Percentiles rank a stretch among this genome's conserved stretches.
Evolutionary conservation across 2,329 filamentous ascomycete species (phyloP).

Genomic region (Chalaropsis thielavioides): DNA sequence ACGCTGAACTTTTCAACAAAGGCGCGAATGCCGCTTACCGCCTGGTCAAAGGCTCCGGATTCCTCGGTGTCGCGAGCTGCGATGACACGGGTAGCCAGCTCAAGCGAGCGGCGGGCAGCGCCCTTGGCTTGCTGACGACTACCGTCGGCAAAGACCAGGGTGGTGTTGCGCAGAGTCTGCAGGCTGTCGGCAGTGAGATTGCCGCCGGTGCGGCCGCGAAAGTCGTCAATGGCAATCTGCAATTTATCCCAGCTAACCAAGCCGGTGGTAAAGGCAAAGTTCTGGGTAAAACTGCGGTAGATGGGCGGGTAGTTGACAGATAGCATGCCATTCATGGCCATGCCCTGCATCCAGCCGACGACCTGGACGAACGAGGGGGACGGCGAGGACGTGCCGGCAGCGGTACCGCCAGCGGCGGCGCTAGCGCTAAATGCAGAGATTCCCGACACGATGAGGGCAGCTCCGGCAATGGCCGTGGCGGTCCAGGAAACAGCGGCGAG

Average conservation of each 20-base stretch:
- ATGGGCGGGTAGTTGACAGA: slow-evolving; percentile 76
- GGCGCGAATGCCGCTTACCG: slow-evolving; percentile 62
- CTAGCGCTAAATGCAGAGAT: slow-evolving; percentile 51
- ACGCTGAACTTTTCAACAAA: slow-evolving; percentile 75
- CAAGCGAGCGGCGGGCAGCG: slow-evolving; percentile 32
- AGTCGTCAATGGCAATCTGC: slow-evolving; percentile 70
- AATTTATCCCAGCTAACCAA: slow-evolving; percentile 70
- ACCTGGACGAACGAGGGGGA: slow-evolving; percentile 80
- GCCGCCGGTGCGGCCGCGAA: slow-evolving; percentile 67
- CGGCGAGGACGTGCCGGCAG: slow-evolving; percentile 36
- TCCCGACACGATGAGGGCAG: slow-evolving; percentile 60
- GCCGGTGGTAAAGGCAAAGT: slow-evolving; percentile 84
- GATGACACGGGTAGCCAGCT: slow-evolving; percentile 21
- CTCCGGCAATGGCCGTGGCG: slow-evolving; percentile 73
- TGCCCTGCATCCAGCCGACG: slow-evolving; percentile 78
- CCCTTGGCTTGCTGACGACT: slow-evolving; percentile 32
- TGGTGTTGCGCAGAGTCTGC: slow-evolving; percentile 57
- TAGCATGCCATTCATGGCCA: slow-evolving; percentile 94
- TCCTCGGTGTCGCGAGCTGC: slow-evolving; percentile 21
- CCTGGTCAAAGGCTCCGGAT: slow-evolving; percentile 28
- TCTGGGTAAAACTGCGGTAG: slow-evolving; percentile 79
- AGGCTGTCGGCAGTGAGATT: slow-evolving; percentile 74
- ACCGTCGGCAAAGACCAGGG: slow-evolving; percentile 53
- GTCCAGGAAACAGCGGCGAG: slow-evolving; percentile 68
- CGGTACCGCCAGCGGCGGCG: slow-evolving; percentile 35